These are phyloP conservation scores for Schizosaccharomyces pombe DNA, from an alignment of 805 yeast genomes.

Conservation along the genomic window DNA sequence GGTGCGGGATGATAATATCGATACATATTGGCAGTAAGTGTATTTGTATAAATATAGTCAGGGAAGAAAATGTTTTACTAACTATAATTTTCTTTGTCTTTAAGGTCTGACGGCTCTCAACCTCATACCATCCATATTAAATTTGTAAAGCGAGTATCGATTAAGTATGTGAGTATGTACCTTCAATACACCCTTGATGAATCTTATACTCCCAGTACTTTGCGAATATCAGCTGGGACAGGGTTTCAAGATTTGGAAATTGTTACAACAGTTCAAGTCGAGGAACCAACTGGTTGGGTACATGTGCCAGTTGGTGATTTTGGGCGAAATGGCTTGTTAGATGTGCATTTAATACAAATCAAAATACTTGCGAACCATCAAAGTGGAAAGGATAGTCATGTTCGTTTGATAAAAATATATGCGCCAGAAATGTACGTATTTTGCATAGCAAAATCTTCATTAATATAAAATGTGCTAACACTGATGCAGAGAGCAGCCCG, in stretches of 20 bases:
- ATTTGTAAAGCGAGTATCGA: conserved; percentile 51
- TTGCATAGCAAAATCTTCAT: too few relatives aligned
- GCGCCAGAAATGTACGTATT: conserved; percentile 18
- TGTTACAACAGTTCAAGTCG: conserved; percentile 34
- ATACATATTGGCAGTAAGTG: conserved; percentile 51
- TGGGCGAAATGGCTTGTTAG: conserved; percentile 27
- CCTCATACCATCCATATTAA: conserved; percentile 67
- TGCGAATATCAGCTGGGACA: conserved; percentile 45
- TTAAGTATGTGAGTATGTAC: conserved; percentile 46
- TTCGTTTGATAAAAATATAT: conserved; percentile 48
- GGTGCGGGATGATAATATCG: conserved; percentile 40
- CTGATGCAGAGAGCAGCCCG: background rate
- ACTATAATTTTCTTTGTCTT: background rate
- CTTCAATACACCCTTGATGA: conserved; percentile 57
- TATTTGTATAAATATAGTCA: background rate
- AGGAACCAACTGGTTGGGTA: conserved; percentile 60
- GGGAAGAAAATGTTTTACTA: background rate
- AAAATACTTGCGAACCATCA: conserved; percentile 60
- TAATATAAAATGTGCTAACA: too few relatives aligned
- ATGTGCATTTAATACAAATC: conserved; percentile 42
- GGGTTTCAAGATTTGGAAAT: conserved; percentile 57
- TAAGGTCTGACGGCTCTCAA: conserved; percentile 54
- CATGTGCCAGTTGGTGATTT: conserved; percentile 35
- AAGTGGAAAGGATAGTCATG: conserved; percentile 86
- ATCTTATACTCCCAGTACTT: conserved; percentile 67